Conservation (phyloP, 2,329 filamentous ascomycete genomes). For the Colletotrichum salicis region DNA sequence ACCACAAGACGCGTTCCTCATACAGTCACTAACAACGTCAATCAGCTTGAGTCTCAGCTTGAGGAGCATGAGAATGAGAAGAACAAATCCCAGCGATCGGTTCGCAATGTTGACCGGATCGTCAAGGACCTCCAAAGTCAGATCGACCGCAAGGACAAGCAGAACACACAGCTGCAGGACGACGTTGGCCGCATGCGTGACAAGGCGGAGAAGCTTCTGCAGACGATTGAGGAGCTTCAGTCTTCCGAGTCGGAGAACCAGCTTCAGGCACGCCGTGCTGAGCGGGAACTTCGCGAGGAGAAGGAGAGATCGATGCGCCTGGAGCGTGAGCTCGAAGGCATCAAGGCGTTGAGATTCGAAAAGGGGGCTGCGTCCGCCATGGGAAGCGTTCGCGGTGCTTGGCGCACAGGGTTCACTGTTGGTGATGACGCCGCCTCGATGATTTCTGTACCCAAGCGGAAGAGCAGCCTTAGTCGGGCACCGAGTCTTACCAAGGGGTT, state of each 20-base stretch:
- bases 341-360: constrained; percentile 80
- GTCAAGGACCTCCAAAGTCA: constrained; percentile 94
- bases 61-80: constrained; percentile 84
- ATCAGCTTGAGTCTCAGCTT: constrained; percentile 85
- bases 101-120: constrained; percentile 91
- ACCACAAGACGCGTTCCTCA: background rate
- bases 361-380: constrained; percentile 54
- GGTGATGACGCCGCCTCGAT: constrained; percentile 52
- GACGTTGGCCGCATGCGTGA: constrained; percentile 88
- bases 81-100: constrained; percentile 83
- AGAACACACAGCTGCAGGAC: constrained; percentile 81
- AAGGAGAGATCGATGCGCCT: constrained; percentile 81
- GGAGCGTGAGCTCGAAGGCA: constrained; percentile 88
- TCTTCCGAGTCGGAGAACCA: constrained; percentile 85
- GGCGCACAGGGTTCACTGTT: constrained; percentile 47
- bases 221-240: constrained; percentile 94
- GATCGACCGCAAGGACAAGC: constrained; percentile 92
- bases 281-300: constrained; percentile 90
- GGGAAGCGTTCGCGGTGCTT: constrained; percentile 44
- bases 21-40: constrained; percentile 42
- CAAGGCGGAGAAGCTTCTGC: constrained; percentile 88
- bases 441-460: constrained; percentile 70
- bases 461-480: constrained; percentile 71
- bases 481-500: constrained; percentile 84
- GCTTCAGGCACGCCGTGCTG: constrained; percentile 83